Base-by-base conservation (phyloP, 176 grass and related monocot species). In the Eleusine indica region DNA sequence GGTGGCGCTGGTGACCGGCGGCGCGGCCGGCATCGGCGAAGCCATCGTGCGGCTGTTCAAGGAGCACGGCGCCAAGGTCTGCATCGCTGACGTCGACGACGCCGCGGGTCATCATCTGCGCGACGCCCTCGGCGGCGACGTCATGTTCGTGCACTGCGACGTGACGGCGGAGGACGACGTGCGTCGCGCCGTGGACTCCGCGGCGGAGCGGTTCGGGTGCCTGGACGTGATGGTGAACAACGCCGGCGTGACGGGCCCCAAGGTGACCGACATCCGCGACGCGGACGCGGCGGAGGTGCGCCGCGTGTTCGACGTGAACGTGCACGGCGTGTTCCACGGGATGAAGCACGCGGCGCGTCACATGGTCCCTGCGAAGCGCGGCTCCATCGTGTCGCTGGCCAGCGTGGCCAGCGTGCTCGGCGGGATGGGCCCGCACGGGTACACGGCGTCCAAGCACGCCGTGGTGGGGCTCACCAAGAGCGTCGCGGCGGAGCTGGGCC, bases 171-270 rank as follows among this genome's bases (percentile, higher is more conserved):
- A 95, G 82, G 91, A 95, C 0, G 95, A 93, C 35, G 77, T 98
- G 3, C 67, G 88, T 69, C 86, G 43, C 41, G 87, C 91, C 7
- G 85, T 98, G 0, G 92, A 98, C 43, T 90, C 92, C 0, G 40
- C 52, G 0, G 49, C 73, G 2, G 79, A 68, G 44, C 89, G 88
- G 66, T 98, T 90, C 48, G 90, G 95, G 66, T 88, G 85, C 17
- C 82, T 98, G 2, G 95, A 98, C 77, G 76, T 95, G 57, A 91
- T 98, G 88, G 92, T 95, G 65, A 98, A 95, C 83, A 98, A 95
- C 44, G 96, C 92, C 18, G 96, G 96, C 60, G 69, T 88, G 2
- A 74, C 79, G 19, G 92, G 96, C 49, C 3, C 21, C 17, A 98
- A 98, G 87, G 80, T 93, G 19, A 61, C 70, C 3, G 92, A 95